Conservation (phyloP, 2,329 filamentous ascomycete genomes). For the Phialemonium atrogriseum region DNA sequence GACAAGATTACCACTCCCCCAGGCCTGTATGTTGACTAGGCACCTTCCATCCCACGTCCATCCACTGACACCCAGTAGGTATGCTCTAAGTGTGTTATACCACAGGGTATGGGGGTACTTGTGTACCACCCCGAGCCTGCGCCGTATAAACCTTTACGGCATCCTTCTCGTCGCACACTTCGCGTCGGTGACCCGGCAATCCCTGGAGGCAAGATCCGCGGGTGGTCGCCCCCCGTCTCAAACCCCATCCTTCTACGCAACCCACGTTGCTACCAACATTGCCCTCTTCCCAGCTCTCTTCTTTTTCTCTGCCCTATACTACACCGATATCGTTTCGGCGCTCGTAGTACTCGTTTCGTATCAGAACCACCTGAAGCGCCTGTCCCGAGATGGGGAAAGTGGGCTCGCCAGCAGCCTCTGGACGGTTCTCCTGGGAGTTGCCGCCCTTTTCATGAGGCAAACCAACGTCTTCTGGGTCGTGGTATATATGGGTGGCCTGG, state of each 20-base stretch:
- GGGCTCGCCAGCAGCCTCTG: conserved; percentile 30
- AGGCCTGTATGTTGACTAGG: conserved; percentile 52
- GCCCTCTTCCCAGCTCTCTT: conserved; percentile 82
- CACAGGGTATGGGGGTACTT: conserved; percentile 20
- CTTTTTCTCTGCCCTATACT: conserved; percentile 94
- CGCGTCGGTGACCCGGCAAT: conserved; percentile 42
- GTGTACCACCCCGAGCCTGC: conserved; percentile 35
- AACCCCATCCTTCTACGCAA: conserved; percentile 25
- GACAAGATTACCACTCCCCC: conserved; percentile 96
- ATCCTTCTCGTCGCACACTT: conserved; percentile 33
- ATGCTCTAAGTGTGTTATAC: conserved; percentile 35
- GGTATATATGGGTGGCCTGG: conserved; percentile 60
- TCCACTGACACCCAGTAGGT: conserved; percentile 23
- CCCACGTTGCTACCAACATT: conserved; percentile 68
- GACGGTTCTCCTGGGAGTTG: conserved; percentile 49
- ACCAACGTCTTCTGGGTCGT: conserved; percentile 97
- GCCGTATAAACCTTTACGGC: conserved; percentile 39
- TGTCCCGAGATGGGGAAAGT: conserved; percentile 20
- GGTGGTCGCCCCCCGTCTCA: conserved; percentile 1
- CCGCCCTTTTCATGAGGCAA: conserved; percentile 72
- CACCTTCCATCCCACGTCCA: too few relatives aligned
- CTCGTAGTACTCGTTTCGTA: conserved; percentile 66
- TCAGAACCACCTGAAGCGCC: conserved; percentile 41
- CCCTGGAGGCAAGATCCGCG: conserved; percentile 37
- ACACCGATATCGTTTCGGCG: conserved; percentile 84